A percentile compares a stretch with the other conserved stretches of the same genome.
Conservation (phyloP, 257 asterid species). For the Solanum tarijense region DNA sequence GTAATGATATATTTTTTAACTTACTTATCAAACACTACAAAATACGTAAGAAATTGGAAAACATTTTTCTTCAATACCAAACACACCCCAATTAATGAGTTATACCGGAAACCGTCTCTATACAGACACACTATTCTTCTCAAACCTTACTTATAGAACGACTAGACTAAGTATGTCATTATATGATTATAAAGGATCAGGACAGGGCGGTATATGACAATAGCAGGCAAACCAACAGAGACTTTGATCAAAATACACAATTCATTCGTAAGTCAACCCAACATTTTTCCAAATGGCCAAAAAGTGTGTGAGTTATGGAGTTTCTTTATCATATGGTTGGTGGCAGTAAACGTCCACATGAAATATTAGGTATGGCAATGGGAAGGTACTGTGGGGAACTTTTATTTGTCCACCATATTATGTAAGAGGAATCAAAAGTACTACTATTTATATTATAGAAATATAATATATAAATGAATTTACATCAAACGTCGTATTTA, state of each 20-base stretch:
- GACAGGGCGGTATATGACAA: background rate
- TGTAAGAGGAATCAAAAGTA: background rate
- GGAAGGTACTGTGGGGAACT: background rate
- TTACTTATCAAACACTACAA: background rate
- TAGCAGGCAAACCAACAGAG: background rate
- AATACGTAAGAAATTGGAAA: background rate
- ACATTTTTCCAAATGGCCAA: background rate
- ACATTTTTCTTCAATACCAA: background rate
- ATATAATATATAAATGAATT: background rate
- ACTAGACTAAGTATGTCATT: too few relatives aligned
- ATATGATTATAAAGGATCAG: too few relatives aligned
- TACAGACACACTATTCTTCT: background rate
- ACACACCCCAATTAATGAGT: background rate
- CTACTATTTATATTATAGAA: background rate
- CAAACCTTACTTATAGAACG: background rate
- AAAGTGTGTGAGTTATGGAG: background rate
- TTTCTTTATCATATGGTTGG: background rate
- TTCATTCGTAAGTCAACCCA: background rate
- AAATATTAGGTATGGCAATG: background rate
- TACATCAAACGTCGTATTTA: background rate
- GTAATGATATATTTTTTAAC: background rate
- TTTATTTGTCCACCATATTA: background rate
- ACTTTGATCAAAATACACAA: background rate
- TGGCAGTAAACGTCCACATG: background rate
- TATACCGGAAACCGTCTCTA: background rate